phyloP scores from a whole-genome alignment of 31 red algal species.

The Odonthalia washingtoniensis region DNA sequence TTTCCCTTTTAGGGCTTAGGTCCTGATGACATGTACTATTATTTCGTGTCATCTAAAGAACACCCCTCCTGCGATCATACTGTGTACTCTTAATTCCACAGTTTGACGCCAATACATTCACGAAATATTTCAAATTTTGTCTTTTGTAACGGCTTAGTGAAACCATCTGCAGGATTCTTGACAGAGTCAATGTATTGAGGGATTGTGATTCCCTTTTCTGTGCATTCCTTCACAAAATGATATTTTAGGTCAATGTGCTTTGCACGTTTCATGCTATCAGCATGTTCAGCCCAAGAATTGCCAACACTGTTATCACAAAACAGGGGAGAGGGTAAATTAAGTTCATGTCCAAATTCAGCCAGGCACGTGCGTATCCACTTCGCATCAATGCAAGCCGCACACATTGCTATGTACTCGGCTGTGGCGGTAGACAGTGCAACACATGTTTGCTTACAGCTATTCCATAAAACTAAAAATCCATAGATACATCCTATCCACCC shows the following conservation, averaged over 20 bases:
- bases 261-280: slow-evolving; percentile 5
- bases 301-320: background rate
- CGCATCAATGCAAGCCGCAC: background rate
- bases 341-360: background rate
- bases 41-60: too few relatives aligned
- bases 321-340: background rate
- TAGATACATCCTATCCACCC: slow-evolving; percentile 9
- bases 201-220: background rate
- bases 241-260: slow-evolving; percentile 31
- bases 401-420: slow-evolving; percentile 32
- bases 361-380: slow-evolving; percentile 5
- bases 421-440: slow-evolving; percentile 25
- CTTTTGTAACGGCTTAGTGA: slow-evolving; percentile 32
- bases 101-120: background rate
- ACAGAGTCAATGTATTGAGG: slow-evolving; percentile 7
- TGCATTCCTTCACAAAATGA: slow-evolving; percentile 37
- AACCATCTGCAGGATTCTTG: background rate
- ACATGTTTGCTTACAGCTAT: slow-evolving; percentile 20
- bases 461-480: slow-evolving; percentile 26
- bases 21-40: too few relatives aligned
- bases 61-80: background rate
- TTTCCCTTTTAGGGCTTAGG: too few relatives aligned
- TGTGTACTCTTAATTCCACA: background rate
- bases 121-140: slow-evolving; percentile 15
- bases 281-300: background rate